These are phyloP conservation scores for Aspergillus alliaceus DNA, from an alignment of 2,329 filamentous ascomycete genomes.

Conservation along the genomic window DNA sequence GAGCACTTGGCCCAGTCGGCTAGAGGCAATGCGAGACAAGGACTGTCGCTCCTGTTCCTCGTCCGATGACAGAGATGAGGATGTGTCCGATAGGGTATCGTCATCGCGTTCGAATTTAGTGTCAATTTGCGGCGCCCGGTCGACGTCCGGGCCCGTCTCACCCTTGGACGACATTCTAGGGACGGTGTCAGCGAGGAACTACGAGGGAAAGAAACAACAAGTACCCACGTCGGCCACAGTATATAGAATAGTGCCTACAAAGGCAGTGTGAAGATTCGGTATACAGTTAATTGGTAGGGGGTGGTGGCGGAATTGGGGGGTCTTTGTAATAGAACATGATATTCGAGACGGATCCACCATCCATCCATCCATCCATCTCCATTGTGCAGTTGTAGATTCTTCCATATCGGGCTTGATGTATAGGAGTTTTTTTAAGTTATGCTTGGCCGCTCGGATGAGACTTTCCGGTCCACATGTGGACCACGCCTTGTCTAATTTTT, in stretches of 20 bases:
- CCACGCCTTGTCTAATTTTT: not conserved
- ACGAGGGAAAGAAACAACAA: not conserved
- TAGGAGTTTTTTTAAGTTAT: not conserved
- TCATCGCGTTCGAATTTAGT: not conserved
- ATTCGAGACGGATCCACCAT: too few species aligned
- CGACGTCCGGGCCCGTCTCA: not conserved
- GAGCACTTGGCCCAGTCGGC: slow-evolving; percentile 20
- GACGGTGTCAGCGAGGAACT: not conserved
- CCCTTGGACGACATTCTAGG: not conserved
- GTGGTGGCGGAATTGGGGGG: not conserved
- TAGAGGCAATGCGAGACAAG: slow-evolving; percentile 22
- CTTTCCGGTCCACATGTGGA: not conserved
- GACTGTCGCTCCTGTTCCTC: not conserved
- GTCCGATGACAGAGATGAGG: not conserved
- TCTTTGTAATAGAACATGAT: too few species aligned
- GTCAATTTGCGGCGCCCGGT: not conserved
- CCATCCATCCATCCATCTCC: too few species aligned
- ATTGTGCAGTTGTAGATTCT: too few species aligned
- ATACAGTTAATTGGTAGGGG: not conserved
- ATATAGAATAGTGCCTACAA: not conserved
- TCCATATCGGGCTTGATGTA: not conserved
- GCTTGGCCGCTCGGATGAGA: not conserved
- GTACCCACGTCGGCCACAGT: not conserved
- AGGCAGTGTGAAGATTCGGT: not conserved
- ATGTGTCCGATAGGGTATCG: not conserved